Conservation (phyloP, 805 yeast species). For the Scheffersomyces coipomensis region DNA sequence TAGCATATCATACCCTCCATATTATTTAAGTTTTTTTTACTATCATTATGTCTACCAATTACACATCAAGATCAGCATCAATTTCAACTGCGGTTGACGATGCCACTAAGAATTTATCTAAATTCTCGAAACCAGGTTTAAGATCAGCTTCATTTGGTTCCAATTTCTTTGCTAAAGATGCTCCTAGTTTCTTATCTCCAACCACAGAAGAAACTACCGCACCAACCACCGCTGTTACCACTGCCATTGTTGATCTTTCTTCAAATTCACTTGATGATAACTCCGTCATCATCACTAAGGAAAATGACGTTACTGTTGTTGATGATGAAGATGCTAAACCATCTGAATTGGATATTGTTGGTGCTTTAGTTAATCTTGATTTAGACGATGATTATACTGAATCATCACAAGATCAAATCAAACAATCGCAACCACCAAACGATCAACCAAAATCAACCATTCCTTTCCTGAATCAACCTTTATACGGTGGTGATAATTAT, state of each 20-base stretch:
- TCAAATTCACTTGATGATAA: background rate
- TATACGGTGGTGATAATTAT: background rate
- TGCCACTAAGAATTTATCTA: constrained; percentile 1
- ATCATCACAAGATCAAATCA: no score
- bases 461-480: background rate
- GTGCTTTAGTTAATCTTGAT: constrained; percentile 46
- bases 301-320: background rate
- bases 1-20: background rate
- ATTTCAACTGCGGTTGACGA: constrained; percentile 5
- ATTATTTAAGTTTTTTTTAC: background rate
- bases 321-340: background rate
- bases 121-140: constrained; percentile 5
- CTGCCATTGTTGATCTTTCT: background rate
- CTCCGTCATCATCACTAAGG: background rate
- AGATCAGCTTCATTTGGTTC: constrained; percentile 22
- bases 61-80: constrained; percentile 3
- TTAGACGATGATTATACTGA: constrained; percentile 38
- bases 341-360: constrained; percentile 42
- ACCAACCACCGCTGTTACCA: constrained; percentile 1
- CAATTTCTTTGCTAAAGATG: constrained; percentile 24
- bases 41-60: background rate
- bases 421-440: constrained; percentile 2
- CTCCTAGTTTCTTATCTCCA: constrained; percentile 17
- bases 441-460: background rate
- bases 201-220: constrained; percentile 6